Percentiles rank a stretch among this genome's conserved stretches.
Conservation (phyloP, 1,284 basidiomycete species). For the Microbotryomycetes sp. region DNA sequence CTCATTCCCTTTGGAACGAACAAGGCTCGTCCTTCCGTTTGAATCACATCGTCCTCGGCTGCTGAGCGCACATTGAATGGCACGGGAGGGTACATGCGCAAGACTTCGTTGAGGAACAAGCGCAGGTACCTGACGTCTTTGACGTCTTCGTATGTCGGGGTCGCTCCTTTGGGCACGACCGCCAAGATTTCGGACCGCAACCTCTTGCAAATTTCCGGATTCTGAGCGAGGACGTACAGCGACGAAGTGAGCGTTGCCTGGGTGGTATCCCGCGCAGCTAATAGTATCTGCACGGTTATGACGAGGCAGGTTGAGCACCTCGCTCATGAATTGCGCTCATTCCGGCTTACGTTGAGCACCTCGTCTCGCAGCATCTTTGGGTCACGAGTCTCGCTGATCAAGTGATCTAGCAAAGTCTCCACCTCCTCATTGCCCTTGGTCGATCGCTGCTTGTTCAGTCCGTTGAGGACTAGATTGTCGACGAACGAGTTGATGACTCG, state of each 20-base stretch:
- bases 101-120: constrained; percentile 12
- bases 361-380: constrained; percentile 55
- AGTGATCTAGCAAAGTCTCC: constrained; percentile 58
- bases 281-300: constrained; percentile 1
- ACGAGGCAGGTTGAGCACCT: constrained; percentile 41
- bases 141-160: constrained; percentile 52
- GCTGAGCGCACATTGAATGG: constrained; percentile 55
- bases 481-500: background rate
- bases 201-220: constrained; percentile 50
- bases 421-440: constrained; percentile 44
- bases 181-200: constrained; percentile 56
- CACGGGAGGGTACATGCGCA: constrained; percentile 57
- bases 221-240: constrained; percentile 57
- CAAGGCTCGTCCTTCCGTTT: constrained; percentile 43
- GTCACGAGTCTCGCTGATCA: constrained; percentile 59
- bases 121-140: constrained; percentile 52
- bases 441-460: background rate
- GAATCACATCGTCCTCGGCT: constrained; percentile 40
- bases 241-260: constrained; percentile 56
- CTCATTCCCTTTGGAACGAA: constrained; percentile 55
- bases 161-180: constrained; percentile 46
- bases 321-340: too few species aligned
- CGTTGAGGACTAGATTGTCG: background rate
- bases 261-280: constrained; percentile 42
- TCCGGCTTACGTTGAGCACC: constrained; percentile 53